Base-by-base conservation (phyloP, 2,329 filamentous ascomycete genomes). In the Aspergillus viridinutans region DNA sequence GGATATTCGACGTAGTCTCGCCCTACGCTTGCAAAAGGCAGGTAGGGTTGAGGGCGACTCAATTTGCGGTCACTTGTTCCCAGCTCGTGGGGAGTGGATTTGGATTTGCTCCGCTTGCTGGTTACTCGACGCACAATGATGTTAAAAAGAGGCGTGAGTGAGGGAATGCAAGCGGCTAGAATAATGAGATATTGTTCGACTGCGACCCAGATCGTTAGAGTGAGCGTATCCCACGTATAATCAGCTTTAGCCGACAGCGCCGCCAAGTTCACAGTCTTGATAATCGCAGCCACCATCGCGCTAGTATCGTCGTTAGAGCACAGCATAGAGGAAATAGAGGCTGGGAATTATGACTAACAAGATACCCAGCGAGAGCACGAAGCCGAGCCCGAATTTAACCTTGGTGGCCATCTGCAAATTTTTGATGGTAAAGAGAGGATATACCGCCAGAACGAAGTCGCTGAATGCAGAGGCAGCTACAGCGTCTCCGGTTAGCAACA, bases 141-240 rank as follows among this genome's bases (percentile, higher is more conserved):
- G 7, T 38, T 38, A 14, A 38, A 38, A 38, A 61, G 40, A 0
- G 59, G 59, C 0, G 59, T 59, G 10, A 61, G 32, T 3, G 59
- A 38, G 2, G 59, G 59, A 21, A 61, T 61, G 26, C 52, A 59
- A 5, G 59, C 59, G 3, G 59, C 59, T 7, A 61, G 21, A 35
- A 61, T 61, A 17, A 61, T 61, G 2, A 59, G 52, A 25, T 61
- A 61, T 21, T 61, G 57, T n/a, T 61, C 59, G 12, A 61, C 32
- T 5, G 52, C 42, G 12, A 59, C 57, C 57, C 57, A 61, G 52
- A 57, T 52, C 0, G 56, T 53, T 4, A 61, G 59, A 9, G 45
- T 32, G 6, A 59, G 38, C 23, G 51, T 55, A n/a, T 55, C 42
- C 59, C 59, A 61, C 17, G 54, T 49, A 21, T 49, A 55, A 43